Percentiles rank a stretch among this genome's conserved stretches.
Conservation (phyloP, 768 basidiomycete genomes). For the Cubamyces sp. region DNA sequence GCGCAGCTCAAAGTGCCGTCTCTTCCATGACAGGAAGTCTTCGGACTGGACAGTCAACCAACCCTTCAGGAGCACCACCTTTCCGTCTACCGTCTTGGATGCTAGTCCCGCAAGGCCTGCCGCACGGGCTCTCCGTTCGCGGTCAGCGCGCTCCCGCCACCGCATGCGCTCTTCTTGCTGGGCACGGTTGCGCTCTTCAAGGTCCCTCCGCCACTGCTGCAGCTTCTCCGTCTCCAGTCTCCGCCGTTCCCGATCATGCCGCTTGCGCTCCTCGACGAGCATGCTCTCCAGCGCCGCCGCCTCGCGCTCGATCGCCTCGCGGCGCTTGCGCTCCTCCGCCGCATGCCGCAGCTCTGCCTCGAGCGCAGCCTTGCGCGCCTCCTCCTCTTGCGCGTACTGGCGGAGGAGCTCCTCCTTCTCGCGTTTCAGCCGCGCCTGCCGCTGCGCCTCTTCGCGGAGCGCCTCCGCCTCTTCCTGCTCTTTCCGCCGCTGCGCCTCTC, state of each 20-base stretch:
- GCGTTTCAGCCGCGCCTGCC: conserved; percentile 31
- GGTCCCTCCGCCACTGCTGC: conserved; percentile 32
- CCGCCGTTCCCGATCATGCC: conserved; percentile 31
- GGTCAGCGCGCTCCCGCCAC: conserved; percentile 26
- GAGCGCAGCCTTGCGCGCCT: conserved; percentile 30
- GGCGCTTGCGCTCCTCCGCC: conserved; percentile 30
- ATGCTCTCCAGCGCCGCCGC: conserved; percentile 29
- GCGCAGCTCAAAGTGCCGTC: conserved; percentile 37
- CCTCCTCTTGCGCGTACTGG: conserved; percentile 32
- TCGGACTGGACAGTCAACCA: conserved; percentile 38
- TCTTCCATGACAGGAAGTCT: conserved; percentile 35
- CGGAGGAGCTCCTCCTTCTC: conserved; percentile 30
- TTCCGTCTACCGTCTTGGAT: conserved; percentile 13
- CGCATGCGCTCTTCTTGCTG: conserved; percentile 26
- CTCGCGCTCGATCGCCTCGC: conserved; percentile 29
- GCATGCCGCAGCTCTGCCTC: conserved; percentile 34
- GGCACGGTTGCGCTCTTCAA: conserved; percentile 14
- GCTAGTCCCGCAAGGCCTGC: conserved; percentile 24
- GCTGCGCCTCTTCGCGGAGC: conserved; percentile 31
- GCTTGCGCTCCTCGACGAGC: conserved; percentile 27
- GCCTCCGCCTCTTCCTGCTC: conserved; percentile 28
- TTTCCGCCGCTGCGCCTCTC: conserved; percentile 25
- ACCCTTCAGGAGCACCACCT: conserved; percentile 29
- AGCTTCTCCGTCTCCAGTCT: conserved; percentile 31
- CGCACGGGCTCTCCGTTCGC: conserved; percentile 25